Percentiles rank a stretch among this genome's conserved stretches.
Conservation (phyloP, 1,284 basidiomycete species). For the Fomitopsis schrenkii region DNA sequence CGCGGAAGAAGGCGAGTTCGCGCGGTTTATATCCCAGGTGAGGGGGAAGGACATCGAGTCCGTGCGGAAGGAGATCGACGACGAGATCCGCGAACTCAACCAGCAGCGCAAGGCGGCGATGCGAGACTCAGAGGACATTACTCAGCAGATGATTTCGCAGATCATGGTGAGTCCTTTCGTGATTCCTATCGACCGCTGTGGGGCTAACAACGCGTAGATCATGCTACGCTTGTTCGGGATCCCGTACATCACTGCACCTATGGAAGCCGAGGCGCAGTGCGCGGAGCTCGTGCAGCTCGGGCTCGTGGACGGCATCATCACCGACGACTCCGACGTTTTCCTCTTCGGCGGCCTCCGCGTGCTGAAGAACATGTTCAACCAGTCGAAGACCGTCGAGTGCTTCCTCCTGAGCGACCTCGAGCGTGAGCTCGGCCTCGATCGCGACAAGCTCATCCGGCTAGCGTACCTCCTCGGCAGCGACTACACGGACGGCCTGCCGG, state of each 20-base stretch:
- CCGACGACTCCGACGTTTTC: slow-evolving; percentile 99
- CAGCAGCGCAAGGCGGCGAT: slow-evolving; percentile 85
- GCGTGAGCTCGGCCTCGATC: slow-evolving; percentile 85
- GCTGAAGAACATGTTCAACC: slow-evolving; percentile 99
- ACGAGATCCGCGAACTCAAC: slow-evolving; percentile 83
- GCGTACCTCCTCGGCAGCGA: slow-evolving; percentile 96
- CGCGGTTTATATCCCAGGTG: slow-evolving; percentile 85
- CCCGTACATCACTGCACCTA: slow-evolving; percentile 97
- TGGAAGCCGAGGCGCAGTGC: slow-evolving; percentile 99
- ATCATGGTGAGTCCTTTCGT: slow-evolving; percentile 70
- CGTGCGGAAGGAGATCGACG: slow-evolving; percentile 86
- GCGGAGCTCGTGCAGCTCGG: slow-evolving; percentile 84
- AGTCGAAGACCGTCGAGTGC: slow-evolving; percentile 97
- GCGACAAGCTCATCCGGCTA: slow-evolving; percentile 83
- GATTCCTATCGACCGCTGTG: neutral
- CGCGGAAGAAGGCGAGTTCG: slow-evolving; percentile 89
- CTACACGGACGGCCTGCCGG: slow-evolving; percentile 94
- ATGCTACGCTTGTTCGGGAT: slow-evolving; percentile 94
- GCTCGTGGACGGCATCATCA: slow-evolving; percentile 96
- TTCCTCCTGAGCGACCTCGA: slow-evolving; percentile 84
- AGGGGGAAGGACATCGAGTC: slow-evolving; percentile 79
- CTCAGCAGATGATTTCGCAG: slow-evolving; percentile 91
- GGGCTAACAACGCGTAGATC: slow-evolving; percentile 37
- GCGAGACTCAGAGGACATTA: slow-evolving; percentile 94
- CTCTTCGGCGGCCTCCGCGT: slow-evolving; percentile 93